phyloP scores from a whole-genome alignment of 148 eudicot species.

The Spergularia marina region DNA sequence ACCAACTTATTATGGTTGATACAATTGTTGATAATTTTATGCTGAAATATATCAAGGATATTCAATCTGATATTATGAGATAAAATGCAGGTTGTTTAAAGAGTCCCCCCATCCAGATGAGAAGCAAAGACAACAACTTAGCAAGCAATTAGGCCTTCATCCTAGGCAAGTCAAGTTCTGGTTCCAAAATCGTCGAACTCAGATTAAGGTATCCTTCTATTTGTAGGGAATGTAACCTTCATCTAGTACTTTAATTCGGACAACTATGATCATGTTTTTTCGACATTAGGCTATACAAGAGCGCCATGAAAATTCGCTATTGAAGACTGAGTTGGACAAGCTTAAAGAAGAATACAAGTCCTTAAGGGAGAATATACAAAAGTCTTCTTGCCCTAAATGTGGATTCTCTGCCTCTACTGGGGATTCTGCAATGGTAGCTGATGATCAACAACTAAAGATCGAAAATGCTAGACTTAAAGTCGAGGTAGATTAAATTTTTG shows the following conservation, averaged over 20 bases:
- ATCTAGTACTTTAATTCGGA: too few species aligned
- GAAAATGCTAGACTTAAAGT: constrained; percentile 89
- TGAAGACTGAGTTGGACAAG: constrained; percentile 80
- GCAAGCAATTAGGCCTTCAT: constrained; percentile 92
- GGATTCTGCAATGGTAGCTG: constrained; percentile 32
- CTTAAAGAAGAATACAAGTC: constrained; percentile 68
- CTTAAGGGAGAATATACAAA: constrained; percentile 59
- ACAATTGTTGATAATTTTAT: too few species aligned
- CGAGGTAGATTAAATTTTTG: constrained; percentile 46
- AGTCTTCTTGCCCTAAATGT: constrained; percentile 68
- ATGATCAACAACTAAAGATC: constrained; percentile 64
- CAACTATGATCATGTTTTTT: neutral
- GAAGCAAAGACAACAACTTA: constrained; percentile 93
- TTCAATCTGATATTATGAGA: too few species aligned
- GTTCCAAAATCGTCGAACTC: constrained; percentile 99
- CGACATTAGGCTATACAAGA: constrained; percentile 83
- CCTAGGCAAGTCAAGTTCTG: constrained; percentile 97
- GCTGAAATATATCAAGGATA: too few species aligned
- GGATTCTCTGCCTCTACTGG: constrained; percentile 56
- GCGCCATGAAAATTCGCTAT: constrained; percentile 83
- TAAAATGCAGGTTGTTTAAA: constrained; percentile 60
- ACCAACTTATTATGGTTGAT: too few species aligned
- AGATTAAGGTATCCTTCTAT: constrained; percentile 58
- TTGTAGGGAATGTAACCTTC: neutral
- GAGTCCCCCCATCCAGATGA: constrained; percentile 99